Evolutionary conservation across 371 early-diverging fungal species (phyloP).

Genomic region (Apophysomyces variabilis): DNA sequence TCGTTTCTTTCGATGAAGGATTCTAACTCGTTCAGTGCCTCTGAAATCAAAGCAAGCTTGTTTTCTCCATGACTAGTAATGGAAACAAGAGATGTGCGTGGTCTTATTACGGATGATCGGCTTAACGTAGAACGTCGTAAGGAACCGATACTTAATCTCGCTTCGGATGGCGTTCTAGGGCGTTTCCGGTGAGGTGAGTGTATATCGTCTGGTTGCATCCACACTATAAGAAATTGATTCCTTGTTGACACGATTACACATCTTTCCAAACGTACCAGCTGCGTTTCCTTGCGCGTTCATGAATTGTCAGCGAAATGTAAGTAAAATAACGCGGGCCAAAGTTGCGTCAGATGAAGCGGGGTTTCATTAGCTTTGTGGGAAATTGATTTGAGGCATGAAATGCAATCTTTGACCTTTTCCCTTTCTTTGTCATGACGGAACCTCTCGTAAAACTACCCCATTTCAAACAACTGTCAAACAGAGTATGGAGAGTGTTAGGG

Average conservation of each 20-base stretch:
- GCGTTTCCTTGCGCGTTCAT: constrained; percentile 6
- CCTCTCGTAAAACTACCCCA: constrained; percentile 25
- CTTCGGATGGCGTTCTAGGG: neutral
- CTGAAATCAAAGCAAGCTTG: neutral
- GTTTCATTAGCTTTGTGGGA: neutral
- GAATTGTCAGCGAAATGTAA: neutral
- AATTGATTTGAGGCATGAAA: neutral
- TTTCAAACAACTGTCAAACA: constrained; percentile 49
- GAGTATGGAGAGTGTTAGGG: constrained; percentile 66
- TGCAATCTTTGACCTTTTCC: neutral
- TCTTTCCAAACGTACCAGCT: neutral
- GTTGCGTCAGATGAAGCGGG: constrained; percentile 3
- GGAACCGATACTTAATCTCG: constrained; percentile 4
- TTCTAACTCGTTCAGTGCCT: neutral
- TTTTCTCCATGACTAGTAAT: neutral
- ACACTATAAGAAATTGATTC: neutral
- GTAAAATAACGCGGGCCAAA: neutral
- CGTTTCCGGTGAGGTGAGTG: constrained; percentile 1
- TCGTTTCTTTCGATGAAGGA: neutral
- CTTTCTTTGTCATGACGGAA: neutral
- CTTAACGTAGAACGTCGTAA: constrained; percentile 1
- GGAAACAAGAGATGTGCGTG: neutral
- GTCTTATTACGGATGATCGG: neutral
- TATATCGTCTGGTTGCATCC: constrained; percentile 4
- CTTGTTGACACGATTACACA: neutral